Conservation (phyloP, 1,284 basidiomycete species). For the Neotropicomus parvogracilis region DNA sequence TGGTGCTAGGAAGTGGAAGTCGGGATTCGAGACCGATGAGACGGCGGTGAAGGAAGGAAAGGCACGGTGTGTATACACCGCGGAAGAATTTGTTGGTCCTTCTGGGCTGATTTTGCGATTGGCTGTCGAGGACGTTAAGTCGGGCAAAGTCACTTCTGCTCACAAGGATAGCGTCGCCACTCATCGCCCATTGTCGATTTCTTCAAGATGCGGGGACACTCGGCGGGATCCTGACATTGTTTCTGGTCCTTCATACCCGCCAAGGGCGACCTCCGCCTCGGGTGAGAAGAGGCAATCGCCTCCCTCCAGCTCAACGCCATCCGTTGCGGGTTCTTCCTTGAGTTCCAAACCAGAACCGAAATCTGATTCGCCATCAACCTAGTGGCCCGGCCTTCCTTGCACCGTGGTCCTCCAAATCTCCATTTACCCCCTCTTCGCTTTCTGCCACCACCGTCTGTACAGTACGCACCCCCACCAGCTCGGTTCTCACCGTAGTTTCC, state of each 20-base stretch:
- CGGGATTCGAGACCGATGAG: slow-evolving; percentile 22
- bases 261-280: neutral
- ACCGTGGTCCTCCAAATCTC: slow-evolving; percentile 4
- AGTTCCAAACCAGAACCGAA: slow-evolving; percentile 14
- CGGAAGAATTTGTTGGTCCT: slow-evolving; percentile 25
- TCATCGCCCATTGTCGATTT: too few relatives aligned
- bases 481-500: slow-evolving; percentile 22
- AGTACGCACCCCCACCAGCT: slow-evolving; percentile 13
- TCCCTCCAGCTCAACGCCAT: neutral
- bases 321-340: neutral
- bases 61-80: slow-evolving; percentile 17
- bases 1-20: neutral
- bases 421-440: slow-evolving; percentile 13
- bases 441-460: slow-evolving; percentile 16
- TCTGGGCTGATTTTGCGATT: slow-evolving; percentile 16
- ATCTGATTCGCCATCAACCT: slow-evolving; percentile 13
- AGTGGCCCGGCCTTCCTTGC: slow-evolving; percentile 12
- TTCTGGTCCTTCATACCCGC: neutral
- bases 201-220: too few relatives aligned
- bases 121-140: neutral
- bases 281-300: neutral
- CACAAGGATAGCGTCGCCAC: too few relatives aligned
- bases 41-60: slow-evolving; percentile 25
- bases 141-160: too few relatives aligned
- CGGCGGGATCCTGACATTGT: slow-evolving; percentile 19